Evolutionary conservation across 805 yeast genomes (phyloP), one percentile per base, ranked within the genome.

Genomic region (Candida coquimbonensis): DNA sequence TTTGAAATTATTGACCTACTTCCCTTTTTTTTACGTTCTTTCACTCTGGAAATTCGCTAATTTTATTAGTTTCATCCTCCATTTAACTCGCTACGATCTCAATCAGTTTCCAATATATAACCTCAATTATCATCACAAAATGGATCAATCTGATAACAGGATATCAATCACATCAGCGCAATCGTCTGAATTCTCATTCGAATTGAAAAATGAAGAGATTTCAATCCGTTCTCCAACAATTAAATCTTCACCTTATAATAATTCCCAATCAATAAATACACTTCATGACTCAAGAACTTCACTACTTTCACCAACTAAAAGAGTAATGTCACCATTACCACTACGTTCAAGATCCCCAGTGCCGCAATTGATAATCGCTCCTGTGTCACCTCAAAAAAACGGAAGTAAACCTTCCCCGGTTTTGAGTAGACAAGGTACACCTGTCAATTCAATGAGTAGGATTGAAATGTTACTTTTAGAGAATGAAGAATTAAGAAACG

Each of bases 401-500:
- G 13, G 13, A 29, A 29, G 31, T 9, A 12, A 12, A 29, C 9
- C 31, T 11, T 29, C 31, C 24, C 24, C 24, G 24, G 24, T 21
- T 3, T 5, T 21, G 13, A 29, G 31, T 29, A 29, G 13, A 29
- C 31, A 29, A 29, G 13, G 13, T 13, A 7, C 32, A 24, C 19
- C 31, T 5, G 14, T 29, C 3, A 12, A 12, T 29, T 13, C 21
- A 25, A 17, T 37, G 7, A 52, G 53, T 19, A 47, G 49, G 24
- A 11, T 49, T 9, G 61, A 55, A 4, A 42, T 31, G 8, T 4
- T 54, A 1, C 36, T 41, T 9, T 47, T 43, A 31, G 51, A 48
- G 24, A 53, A 54, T 39, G 36, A 26, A 7, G 56, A 53, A 7
- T 38, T 57, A 25, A 60, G 51, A 43, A 48, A 44, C 37, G 36